Base-by-base conservation (phyloP, 1,284 basidiomycete species). In the Rhodotorula sp. region DNA sequence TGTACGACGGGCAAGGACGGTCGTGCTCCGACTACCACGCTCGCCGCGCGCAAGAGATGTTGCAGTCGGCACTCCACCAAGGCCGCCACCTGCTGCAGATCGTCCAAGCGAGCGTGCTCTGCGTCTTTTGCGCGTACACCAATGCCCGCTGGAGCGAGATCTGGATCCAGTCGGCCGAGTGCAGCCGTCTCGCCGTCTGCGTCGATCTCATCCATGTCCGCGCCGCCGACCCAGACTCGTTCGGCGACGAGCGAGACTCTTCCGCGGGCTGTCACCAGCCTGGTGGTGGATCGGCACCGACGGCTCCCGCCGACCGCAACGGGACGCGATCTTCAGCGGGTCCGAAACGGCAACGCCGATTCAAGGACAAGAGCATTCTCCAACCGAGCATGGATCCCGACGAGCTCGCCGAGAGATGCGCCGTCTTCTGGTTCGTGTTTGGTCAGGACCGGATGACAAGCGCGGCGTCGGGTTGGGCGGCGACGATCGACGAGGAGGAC, bases 131-230 rank as follows among this genome's bases (percentile, higher is more conserved):
- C 81, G 90, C 91, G 75, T 93, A 92, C 79, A 88, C 91, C 70
- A 89, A 92, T 80, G 91, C 91, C 4, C 85, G 90, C 16, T 93
- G 91, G 89, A 90, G 92, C 18, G 91, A 93, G 80, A 89, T 92
- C 8, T 93, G 90, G 91, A 89, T 92, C 60, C 90, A 90, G 80
- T 89, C 89, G 38, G 90, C 87, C 16, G 90, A 92, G 77, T 89
- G 90, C 78, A 90, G 88, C 31, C 85, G 91, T 19, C 88, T 91
- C n/a, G 88, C 90, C 34, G 84, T 91, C n/a, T 90, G 90, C 10
- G 83, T 92, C 43, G 87, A 56, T 2, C 43, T 67, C 15, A 71
- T 65, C 45, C 66, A 67, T 47, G 48, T 68, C 10, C 58, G 65
- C 10, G 19, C 62, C 26, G 6, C 18, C 52, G 26, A 26, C 43